Evolutionary conservation across 306 rosid genomes (phyloP), one percentile per base, ranked within the genome.

Genomic region (Castanea crenata): DNA sequence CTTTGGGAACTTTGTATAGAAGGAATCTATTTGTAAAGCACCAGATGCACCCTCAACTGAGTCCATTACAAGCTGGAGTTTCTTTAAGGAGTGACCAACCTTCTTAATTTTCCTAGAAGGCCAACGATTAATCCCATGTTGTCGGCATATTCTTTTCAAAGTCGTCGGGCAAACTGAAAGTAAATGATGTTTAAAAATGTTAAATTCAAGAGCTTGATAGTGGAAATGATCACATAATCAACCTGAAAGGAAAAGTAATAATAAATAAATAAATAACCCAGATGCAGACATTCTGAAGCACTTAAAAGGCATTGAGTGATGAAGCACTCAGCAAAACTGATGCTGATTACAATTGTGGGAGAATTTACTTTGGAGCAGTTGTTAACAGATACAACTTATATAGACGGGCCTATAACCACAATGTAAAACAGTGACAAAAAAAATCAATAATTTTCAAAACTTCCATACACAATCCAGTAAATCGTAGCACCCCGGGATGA

Each of bases 61-160:
- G 88, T 96, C 96, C 0, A 96, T 96, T 57, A 91, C 98, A 35
- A 82, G 96, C 76, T 89, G 96, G 79, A 96, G 98, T 83, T 96
- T 93, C 89, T 85, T 92, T 38, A 96, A 84, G 49, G 99, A 96
- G 86, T 93, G 98, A 59, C 99, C 99, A 9, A 96, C 99, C 91
- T 96, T 96, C 83, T 93, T 96, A 14, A 96, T 89, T 85, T 93
- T 93, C 27, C 99, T 89, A 35, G 99, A 96, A 78, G 99, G 99
- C 99, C 99, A 96, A 10, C 98, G 94, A 71, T 90, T 90, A 70
- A 96, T 91, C 76, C 99, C 99, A 46, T 93, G 98, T 75, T 91
- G 99, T 49, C 99, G 89, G 89, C 99, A 93, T 69, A 96, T 90
- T 83, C 98, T 89, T 75, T 96, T 96, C 88, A 96, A 83, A 38